These are phyloP conservation scores for Zygoascus bituminiphila DNA, from an alignment of 805 yeast genomes.

Conservation along the genomic window DNA sequence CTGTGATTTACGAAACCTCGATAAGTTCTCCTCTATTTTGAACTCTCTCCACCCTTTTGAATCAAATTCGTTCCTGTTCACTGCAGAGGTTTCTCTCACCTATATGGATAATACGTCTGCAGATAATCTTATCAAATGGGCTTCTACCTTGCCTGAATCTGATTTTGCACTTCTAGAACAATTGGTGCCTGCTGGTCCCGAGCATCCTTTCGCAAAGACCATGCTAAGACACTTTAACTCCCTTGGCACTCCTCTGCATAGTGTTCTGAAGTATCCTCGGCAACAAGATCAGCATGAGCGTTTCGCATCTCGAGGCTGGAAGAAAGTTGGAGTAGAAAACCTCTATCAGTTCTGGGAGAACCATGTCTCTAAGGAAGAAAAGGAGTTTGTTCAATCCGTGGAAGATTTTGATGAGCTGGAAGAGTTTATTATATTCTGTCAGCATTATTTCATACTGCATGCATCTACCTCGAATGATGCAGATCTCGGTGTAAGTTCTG, in stretches of 20 bases:
- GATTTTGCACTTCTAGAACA: slow-evolving; percentile 68
- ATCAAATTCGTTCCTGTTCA: slow-evolving; percentile 37
- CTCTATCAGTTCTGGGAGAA: slow-evolving; percentile 52
- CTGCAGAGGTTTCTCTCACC: slow-evolving; percentile 78
- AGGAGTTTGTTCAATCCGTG: slow-evolving; percentile 36
- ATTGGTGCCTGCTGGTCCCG: slow-evolving; percentile 51
- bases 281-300: slow-evolving; percentile 42
- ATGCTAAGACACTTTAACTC: slow-evolving; percentile 67
- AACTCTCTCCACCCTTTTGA: slow-evolving; percentile 11
- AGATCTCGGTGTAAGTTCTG: not conserved
- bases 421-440: slow-evolving; percentile 66
- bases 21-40: slow-evolving; percentile 26
- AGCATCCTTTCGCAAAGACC: slow-evolving; percentile 62
- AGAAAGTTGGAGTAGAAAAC: slow-evolving; percentile 33
- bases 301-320: slow-evolving; percentile 41
- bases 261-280: slow-evolving; percentile 51
- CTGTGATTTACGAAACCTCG: slow-evolving; percentile 53
- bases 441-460: slow-evolving; percentile 63
- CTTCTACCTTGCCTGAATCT: slow-evolving; percentile 37
- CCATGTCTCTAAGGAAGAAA: slow-evolving; percentile 33
- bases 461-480: slow-evolving; percentile 33
- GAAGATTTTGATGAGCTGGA: slow-evolving; percentile 82
- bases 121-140: slow-evolving; percentile 46
- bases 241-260: slow-evolving; percentile 58
- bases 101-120: slow-evolving; percentile 66